These are phyloP conservation scores for Vanrija pseudolonga DNA, from an alignment of 1,284 basidiomycete genomes.

Conservation along the genomic window DNA sequence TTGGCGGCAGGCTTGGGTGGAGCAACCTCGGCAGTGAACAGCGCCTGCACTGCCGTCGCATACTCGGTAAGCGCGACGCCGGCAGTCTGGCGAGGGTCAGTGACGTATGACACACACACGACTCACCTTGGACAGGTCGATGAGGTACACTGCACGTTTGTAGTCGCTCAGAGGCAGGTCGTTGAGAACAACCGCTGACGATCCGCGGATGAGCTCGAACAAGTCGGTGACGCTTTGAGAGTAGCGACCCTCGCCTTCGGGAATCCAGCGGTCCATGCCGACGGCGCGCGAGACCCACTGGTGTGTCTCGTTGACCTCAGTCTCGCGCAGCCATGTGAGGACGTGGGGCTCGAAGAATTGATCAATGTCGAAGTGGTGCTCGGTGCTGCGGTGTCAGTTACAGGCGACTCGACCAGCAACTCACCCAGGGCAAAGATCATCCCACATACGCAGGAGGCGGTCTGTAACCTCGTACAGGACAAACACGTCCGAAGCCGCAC, in stretches of 20 bases:
- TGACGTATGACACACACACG: constrained; percentile 12
- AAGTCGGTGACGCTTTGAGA: constrained; percentile 47
- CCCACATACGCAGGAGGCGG: constrained; percentile 37
- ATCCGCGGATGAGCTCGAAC: constrained; percentile 45
- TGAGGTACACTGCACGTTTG: constrained; percentile 46
- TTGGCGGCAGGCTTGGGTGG: constrained; percentile 7
- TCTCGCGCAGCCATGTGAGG: constrained; percentile 44
- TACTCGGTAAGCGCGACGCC: constrained; percentile 41
- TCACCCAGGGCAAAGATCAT: constrained; percentile 38
- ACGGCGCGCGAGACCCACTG: constrained; percentile 48
- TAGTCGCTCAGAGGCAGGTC: constrained; percentile 45
- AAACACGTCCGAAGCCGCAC: constrained; percentile 40
- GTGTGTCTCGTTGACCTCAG: constrained; percentile 40
- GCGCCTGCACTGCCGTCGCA: constrained; percentile 38
- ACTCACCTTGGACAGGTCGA: constrained; percentile 42
- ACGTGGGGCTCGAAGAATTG: constrained; percentile 49
- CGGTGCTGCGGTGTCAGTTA: constrained; percentile 15
- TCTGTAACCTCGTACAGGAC: constrained; percentile 42
- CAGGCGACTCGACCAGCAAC: neutral
- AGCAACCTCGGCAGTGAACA: constrained; percentile 41
- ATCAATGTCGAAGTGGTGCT: constrained; percentile 44
- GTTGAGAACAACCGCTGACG: constrained; percentile 35
- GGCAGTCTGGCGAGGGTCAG: constrained; percentile 28
- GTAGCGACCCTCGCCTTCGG: constrained; percentile 42
- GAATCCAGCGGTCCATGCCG: constrained; percentile 48